These are phyloP conservation scores for Lodderomyces oxycetoniae DNA, from an alignment of 1,139 yeast species.

Conservation along the genomic window DNA sequence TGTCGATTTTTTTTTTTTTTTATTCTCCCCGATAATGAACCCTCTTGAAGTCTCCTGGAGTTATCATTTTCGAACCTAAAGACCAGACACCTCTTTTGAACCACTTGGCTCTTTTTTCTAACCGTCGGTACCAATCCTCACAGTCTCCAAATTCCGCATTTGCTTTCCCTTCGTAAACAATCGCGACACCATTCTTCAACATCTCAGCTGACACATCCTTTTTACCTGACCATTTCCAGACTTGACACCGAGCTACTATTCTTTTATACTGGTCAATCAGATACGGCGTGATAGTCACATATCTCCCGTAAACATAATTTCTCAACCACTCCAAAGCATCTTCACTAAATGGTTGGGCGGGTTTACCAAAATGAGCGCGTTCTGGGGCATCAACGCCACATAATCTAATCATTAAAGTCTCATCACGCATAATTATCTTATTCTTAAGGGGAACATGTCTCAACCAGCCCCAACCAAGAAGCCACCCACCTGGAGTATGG, in stretches of 20 bases:
- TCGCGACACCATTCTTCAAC: slow-evolving; percentile 77
- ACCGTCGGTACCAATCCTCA: slow-evolving; percentile 51
- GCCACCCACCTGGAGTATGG: slow-evolving; percentile 88
- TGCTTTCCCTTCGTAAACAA: slow-evolving; percentile 76
- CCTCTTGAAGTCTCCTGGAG: slow-evolving; percentile 82
- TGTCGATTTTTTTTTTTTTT: slow-evolving; percentile 14
- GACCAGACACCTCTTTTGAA: slow-evolving; percentile 71
- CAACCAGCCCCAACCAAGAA: slow-evolving; percentile 94
- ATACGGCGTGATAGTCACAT: slow-evolving; percentile 71
- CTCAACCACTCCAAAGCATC: slow-evolving; percentile 82
- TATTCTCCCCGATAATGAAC: slow-evolving; percentile 17
- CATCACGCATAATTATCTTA: slow-evolving; percentile 44
- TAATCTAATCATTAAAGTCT: slow-evolving; percentile 63
- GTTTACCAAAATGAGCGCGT: slow-evolving; percentile 88
- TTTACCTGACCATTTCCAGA: slow-evolving; percentile 70
- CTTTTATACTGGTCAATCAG: slow-evolving; percentile 85
- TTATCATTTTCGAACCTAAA: slow-evolving; percentile 44
- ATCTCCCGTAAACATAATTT: slow-evolving; percentile 55
- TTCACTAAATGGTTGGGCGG: slow-evolving; percentile 82
- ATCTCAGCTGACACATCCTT: slow-evolving; percentile 83
- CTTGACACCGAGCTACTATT: slow-evolving; percentile 75
- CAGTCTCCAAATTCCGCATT: slow-evolving; percentile 86
- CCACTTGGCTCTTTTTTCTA: slow-evolving; percentile 58
- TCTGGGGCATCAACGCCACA: slow-evolving; percentile 99
- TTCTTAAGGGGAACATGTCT: slow-evolving; percentile 46